A percentile compares a stretch with the other conserved stretches of the same genome.
Conservation (phyloP, 371 early-diverging fungal genomes). For the Chytridium lagenaria region DNA sequence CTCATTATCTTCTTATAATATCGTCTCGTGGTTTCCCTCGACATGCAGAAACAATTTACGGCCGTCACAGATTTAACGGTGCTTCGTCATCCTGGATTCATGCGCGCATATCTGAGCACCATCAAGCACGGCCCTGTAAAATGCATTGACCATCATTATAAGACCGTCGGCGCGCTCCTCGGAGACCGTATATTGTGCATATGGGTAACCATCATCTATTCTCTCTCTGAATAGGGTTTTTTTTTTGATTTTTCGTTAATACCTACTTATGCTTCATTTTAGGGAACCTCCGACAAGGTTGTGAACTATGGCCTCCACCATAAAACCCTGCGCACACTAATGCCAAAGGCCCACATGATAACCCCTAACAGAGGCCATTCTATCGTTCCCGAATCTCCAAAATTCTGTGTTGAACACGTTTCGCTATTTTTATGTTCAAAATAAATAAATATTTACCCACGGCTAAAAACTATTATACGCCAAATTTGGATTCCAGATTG, state of each 20-base stretch:
- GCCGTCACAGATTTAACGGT: neutral
- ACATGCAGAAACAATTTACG: neutral
- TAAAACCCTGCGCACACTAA: neutral
- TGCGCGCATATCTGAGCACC: neutral
- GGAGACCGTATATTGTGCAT: constrained; percentile 1
- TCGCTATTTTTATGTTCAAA: neutral
- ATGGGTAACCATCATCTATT: too few species aligned
- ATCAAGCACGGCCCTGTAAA: constrained; percentile 19
- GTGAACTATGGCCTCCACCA: neutral
- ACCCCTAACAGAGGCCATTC: neutral
- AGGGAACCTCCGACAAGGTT: neutral
- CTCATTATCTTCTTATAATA: too few species aligned
- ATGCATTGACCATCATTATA: neutral
- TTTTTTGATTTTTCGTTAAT: neutral
- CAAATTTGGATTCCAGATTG: too few species aligned
- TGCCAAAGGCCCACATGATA: neutral
- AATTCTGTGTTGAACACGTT: neutral
- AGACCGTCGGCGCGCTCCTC: neutral
- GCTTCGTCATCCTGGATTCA: constrained; percentile 2
- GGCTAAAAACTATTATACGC: too few species aligned
- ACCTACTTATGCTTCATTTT: neutral
- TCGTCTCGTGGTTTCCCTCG: too few species aligned
- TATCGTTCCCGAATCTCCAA: neutral
- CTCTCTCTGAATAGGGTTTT: too few species aligned
- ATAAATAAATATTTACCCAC: neutral